Percentiles rank a stretch among this genome's conserved stretches.
These are phyloP conservation scores for Skeletonema menzelii DNA, from an alignment of 108 stramenopile species.

Conservation along the genomic window DNA sequence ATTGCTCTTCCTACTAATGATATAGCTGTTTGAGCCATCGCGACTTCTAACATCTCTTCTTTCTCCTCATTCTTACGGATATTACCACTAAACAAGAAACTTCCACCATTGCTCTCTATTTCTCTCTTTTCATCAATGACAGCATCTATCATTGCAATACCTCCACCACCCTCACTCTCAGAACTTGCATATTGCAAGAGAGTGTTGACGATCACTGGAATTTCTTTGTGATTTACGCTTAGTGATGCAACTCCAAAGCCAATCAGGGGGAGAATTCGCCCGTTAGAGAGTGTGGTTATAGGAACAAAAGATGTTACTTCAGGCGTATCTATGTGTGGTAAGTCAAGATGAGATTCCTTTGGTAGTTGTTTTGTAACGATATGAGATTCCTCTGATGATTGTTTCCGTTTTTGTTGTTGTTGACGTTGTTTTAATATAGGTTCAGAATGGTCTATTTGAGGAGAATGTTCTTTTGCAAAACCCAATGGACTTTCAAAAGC, in stretches of 20 bases:
- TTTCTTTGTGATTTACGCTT: conserved; percentile 38
- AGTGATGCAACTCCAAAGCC: conserved; percentile 36
- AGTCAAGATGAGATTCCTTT: background rate
- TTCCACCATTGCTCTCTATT: background rate
- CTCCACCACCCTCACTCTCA: conserved; percentile 43
- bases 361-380: conserved; percentile 4
- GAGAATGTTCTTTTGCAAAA: conserved; percentile 25
- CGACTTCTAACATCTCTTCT: conserved; percentile 16
- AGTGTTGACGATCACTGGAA: conserved; percentile 33
- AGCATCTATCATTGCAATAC: conserved; percentile 43
- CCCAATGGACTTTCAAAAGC: conserved; percentile 34
- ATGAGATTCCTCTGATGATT: background rate
- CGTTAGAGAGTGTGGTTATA: conserved; percentile 25
- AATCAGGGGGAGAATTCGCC: conserved; percentile 22
- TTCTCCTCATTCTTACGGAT: background rate
- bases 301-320: conserved; percentile 17
- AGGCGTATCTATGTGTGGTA: conserved; percentile 4
- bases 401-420: background rate
- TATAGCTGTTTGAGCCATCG: conserved; percentile 24
- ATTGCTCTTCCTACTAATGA: conserved; percentile 38
- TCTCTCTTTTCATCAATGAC: conserved; percentile 25
- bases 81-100: background rate
- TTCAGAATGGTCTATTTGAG: background rate
- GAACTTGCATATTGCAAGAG: conserved; percentile 37
- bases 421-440: background rate